Evolutionary conservation across 192 early-diverging fungal genomes (phyloP), one percentile per base, ranked within the genome.

Genomic region (Coemansia asiatica): DNA sequence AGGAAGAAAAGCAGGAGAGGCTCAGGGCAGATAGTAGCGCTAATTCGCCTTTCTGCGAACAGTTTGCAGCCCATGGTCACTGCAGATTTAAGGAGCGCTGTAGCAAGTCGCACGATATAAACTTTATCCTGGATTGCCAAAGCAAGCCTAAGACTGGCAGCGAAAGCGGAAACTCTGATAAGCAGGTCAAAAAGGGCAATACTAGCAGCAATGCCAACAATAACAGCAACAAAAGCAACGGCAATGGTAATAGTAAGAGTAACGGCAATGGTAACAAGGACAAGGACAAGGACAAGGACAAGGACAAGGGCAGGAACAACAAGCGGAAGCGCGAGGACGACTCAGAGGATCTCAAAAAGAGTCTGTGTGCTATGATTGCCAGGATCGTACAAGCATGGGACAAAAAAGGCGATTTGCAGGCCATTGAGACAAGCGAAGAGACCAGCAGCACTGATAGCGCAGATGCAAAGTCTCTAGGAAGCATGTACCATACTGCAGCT

Each of bases 21-120:
- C 15, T 12, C 5, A 48, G 54, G 46, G 27, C 47, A 6, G 49
- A 56, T 35, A 55, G 53, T 16, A 33, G 48, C 19, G n/a, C 27
- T n/a, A 46, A 54, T 50, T 36, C 55, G 35, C 75, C 74, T 2
- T 93, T 87, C 69, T 97, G 95, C 71, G 81, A 86, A 48, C 85
- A 90, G 44, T 97, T 93, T 84, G 93, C 95, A 0, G 89, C 71
- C 8, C 90, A 93, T 57, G 95, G 96, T 9, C 87, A 86, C 64
- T 97, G 96, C 73, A 73, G 83, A 31, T 68, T 80, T 54, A 87
- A 88, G 13, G 86, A 85, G 48, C 66, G 65, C 31, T 97, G 95
- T 62, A 76, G 71, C 9, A 83, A 75, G 38, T 89, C 90, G 3
- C 96, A 98, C 74, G 91, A 96, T 78, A 75, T 98, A 56, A 88